Conservation (phyloP, 306 rosid species). For the Macrotyloma uniflorum region DNA sequence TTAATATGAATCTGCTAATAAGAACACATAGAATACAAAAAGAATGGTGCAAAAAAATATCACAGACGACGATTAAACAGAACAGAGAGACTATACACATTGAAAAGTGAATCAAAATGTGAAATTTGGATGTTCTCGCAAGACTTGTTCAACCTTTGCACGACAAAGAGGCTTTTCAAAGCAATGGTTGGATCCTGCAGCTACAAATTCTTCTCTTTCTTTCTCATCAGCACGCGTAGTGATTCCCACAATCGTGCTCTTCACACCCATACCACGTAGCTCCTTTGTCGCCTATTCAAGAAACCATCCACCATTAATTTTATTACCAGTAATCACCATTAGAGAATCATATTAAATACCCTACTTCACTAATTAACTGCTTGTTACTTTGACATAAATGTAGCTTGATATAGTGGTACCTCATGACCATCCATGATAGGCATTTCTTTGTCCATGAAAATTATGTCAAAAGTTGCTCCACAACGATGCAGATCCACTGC, state of each 20-base stretch:
- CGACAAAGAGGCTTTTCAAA: conserved; percentile 3
- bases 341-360: background rate
- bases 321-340: no score
- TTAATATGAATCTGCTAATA: no score
- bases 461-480: conserved; percentile 14
- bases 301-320: no score
- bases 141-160: background rate
- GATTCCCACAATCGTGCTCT: conserved; percentile 16
- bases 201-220: conserved; percentile 11
- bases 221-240: background rate
- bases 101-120: background rate
- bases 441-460: conserved; percentile 32
- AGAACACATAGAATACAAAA: no score
- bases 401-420: background rate
- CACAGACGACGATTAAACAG: no score
- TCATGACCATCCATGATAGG: conserved; percentile 15
- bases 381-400: no score
- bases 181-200: background rate
- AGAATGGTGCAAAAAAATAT: no score
- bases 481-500: conserved; percentile 13
- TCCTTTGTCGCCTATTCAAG: conserved; percentile 8
- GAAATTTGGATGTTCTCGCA: background rate
- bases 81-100: no score
- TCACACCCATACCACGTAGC: conserved; percentile 21
- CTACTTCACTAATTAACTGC: background rate